Base-by-base conservation (phyloP, 164 flowering plant genomes). In the Vitis riparia region DNA sequence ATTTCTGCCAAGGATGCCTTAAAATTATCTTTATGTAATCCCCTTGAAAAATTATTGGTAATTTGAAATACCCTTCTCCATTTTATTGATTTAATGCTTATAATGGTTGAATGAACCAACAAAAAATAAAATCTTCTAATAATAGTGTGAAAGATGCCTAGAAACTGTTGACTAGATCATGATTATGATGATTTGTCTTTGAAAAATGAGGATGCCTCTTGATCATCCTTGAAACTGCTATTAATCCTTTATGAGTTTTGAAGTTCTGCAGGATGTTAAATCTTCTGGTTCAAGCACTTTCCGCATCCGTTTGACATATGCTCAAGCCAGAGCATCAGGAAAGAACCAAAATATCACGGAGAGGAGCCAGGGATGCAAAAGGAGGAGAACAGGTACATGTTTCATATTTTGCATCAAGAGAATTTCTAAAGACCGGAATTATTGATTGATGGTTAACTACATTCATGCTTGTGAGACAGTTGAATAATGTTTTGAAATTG, bases 231-330 rank as follows among this genome's bases (percentile, higher is more conserved):
- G 5, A 37, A 37, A 37, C 44, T 29, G 14, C 30, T 72, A 23
- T 47, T 59, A 47, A 67, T 66, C 47, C 49, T 23, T 37, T 55
- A 47, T 37, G 65, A 49, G 44, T 51, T 68, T 74, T 78, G 68
- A 69, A 73, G 67, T 64, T 79, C 50, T 88, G 71, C 91, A 91
- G 98, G 87, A 57, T 79, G 82, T 76, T 59, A 82, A 84, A 73
- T 84, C 80, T 37, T 37, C 44, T 63, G 80, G 73, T 65, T 14
- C 51, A 62, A 77, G 89, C 78, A 58, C 88, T 67, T 86, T 86
- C 73, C 88, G 83, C 37, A 80, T 94, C 68, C 90, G 92, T 59
- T 77, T 94, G 79, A 89, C 91, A 19, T 92, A 87, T 75, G 79
- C 80, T 17, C 79, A 71, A 47, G 51, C 68, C 69, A 79, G 74